Base-by-base conservation (phyloP, 441 rosid genomes). In the Dalechampia spathulata region DNA sequence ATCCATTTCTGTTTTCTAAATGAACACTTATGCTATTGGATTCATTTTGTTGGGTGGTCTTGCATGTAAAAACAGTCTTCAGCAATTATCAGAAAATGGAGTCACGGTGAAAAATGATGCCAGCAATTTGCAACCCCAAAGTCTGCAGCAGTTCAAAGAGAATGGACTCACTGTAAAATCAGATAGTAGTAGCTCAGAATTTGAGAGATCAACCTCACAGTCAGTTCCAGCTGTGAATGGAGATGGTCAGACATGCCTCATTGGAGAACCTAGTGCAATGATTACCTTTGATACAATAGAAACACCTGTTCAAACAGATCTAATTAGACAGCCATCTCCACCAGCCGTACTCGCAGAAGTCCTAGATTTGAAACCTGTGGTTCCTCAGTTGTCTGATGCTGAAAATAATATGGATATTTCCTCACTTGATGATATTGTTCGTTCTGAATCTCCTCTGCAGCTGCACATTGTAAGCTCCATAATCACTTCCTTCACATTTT, bases 261-360 rank as follows among this genome's bases (percentile, higher is more conserved):
- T 75, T 27, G 83, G 79, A 61, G 95, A 85, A 66, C 88, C 81
- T 71, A 32, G 58, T 46, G 61, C 86, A 27, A 76, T 93, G 97
- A 93, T 93, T 71, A 87, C 99, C 58, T 93, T 93, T 61, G 99
- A 93, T 53, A 73, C 80, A 68, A 47, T 72, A 46, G 96, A 85
- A 73, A 65, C 40, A 37, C 75, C 77, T 48, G 63, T 51, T 49
- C 74, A 70, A 37, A 65, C 68, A 40, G 75, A 65, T 46, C 47
- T 86, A 42, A 69, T 78, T 68, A 81, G 96, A 72, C 97, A 93
- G 48, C 99, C 97, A 57, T 86, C 95, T 72, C 95, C 99, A 63
- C 97, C 97, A 45, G 84, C 97, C 37, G 86, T 89, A 48, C 92
- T 93, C 66, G 89, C 96, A 34, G 95, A 85, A 82, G 95, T 93